Percentiles rank a stretch among this genome's conserved stretches.
phyloP scores from a whole-genome alignment of 805 yeast species.

The Wickerhamomyces bovis region DNA sequence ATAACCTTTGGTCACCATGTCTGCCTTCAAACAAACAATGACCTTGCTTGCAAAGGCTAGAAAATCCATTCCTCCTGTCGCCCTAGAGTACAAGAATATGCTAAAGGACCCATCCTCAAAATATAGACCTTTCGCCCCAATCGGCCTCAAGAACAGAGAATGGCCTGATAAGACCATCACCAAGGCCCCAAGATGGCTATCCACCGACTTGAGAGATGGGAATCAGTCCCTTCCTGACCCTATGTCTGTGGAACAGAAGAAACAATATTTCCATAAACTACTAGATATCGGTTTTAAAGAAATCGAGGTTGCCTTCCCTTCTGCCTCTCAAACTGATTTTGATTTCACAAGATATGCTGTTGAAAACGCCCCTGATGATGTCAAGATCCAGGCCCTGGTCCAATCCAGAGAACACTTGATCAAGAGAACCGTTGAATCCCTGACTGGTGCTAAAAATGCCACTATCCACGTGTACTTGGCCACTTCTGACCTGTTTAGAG shows the following conservation, averaged over 20 bases:
- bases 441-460: slow-evolving; percentile 68
- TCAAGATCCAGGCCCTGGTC: slow-evolving; percentile 63
- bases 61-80: slow-evolving; percentile 22
- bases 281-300: slow-evolving; percentile 73
- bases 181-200: slow-evolving; percentile 75
- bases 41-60: neutral
- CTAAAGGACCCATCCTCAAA: slow-evolving; percentile 63
- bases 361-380: slow-evolving; percentile 73
- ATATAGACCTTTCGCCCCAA: slow-evolving; percentile 50
- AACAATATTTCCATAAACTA: slow-evolving; percentile 67
- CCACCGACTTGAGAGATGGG: slow-evolving; percentile 78
- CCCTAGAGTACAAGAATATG: slow-evolving; percentile 40
- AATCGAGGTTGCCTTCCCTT: slow-evolving; percentile 76
- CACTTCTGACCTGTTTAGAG: slow-evolving; percentile 69
- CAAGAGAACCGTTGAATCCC: slow-evolving; percentile 67
- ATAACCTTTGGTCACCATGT: neutral
- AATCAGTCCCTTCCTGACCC: slow-evolving; percentile 81
- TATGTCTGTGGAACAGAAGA: slow-evolving; percentile 69
- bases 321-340: slow-evolving; percentile 78
- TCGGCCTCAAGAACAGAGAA: slow-evolving; percentile 53
- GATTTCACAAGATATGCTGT: slow-evolving; percentile 79
- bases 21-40: neutral
- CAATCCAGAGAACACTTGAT: slow-evolving; percentile 74
- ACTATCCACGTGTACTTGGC: slow-evolving; percentile 71
- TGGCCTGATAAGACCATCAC: slow-evolving; percentile 67